Evolutionary conservation across 495 filamentous ascomycete genomes (phyloP).

Genomic region (Talaromyces stipitatus): DNA sequence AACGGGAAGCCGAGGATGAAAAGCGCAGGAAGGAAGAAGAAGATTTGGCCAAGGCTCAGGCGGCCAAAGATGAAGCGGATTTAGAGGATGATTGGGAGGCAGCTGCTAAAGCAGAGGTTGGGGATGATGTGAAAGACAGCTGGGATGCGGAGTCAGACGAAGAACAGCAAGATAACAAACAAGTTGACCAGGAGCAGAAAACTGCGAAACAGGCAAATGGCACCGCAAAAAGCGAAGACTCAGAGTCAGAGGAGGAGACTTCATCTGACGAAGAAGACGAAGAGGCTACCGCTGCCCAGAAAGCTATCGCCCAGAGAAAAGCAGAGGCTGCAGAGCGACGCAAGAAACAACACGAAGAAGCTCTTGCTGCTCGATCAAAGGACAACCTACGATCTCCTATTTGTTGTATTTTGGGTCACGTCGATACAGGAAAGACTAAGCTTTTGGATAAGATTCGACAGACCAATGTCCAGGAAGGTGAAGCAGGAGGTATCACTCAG

Average conservation of each 20-base stretch:
- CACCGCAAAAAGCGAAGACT: conserved; percentile 30
- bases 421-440: conserved; percentile 99
- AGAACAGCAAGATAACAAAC: conserved; percentile 47
- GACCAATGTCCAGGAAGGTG: conserved; percentile 98
- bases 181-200: conserved; percentile 21
- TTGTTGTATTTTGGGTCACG: conserved; percentile 99
- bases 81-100: conserved; percentile 91
- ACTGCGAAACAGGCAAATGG: conserved; percentile 19
- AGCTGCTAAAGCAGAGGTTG: conserved; percentile 68
- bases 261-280: conserved; percentile 67
- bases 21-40: conserved; percentile 57
- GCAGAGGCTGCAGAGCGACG: conserved; percentile 85
- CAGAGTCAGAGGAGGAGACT: conserved; percentile 49
- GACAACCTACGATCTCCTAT: conserved; percentile 96
- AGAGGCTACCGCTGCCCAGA: conserved; percentile 55
- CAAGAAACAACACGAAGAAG: conserved; percentile 83
- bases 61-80: conserved; percentile 49
- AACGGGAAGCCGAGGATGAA: conserved; percentile 60
- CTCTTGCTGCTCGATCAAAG: conserved; percentile 82
- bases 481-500: conserved; percentile 99
- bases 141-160: conserved; percentile 88
- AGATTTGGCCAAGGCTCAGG: conserved; percentile 51
- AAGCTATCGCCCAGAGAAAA: conserved; percentile 66
- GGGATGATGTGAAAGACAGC: conserved; percentile 79
- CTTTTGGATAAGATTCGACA: conserved; percentile 97